These are phyloP conservation scores for Geum urbanum DNA, from an alignment of 306 rosid species.

Conservation along the genomic window DNA sequence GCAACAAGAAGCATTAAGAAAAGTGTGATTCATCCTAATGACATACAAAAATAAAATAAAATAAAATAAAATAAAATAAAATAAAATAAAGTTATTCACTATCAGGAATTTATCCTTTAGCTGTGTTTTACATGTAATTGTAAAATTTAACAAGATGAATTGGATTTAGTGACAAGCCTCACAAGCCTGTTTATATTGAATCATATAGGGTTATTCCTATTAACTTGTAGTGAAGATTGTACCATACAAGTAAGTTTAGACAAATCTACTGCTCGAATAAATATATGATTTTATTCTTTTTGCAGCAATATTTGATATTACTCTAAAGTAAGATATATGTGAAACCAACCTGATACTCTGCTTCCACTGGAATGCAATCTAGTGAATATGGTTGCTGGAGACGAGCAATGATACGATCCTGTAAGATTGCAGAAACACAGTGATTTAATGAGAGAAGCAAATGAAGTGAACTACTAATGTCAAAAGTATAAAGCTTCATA, in stretches of 20 bases:
- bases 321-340: neutral
- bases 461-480: neutral
- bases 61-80: too few relatives aligned
- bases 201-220: neutral
- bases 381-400: constrained; percentile 97
- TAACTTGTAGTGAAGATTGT: neutral
- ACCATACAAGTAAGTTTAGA: neutral
- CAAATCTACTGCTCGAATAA: neutral
- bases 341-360: constrained; percentile 83
- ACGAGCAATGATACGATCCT: constrained; percentile 96
- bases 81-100: neutral
- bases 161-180: constrained; percentile 1
- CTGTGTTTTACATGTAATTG: neutral
- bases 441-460: constrained; percentile 7
- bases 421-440: constrained; percentile 23
- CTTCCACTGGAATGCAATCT: constrained; percentile 98
- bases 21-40: neutral
- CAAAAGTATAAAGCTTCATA: neutral
- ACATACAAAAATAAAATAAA: neutral
- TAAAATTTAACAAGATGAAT: neutral
- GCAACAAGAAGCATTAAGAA: constrained; percentile 25
- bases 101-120: neutral
- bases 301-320: too few relatives aligned
- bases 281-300: neutral
- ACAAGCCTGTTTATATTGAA: neutral